Evolutionary conservation across 306 rosid species (phyloP), one percentile per base, ranked within the genome.

Genomic region (Cucumis hystrix): DNA sequence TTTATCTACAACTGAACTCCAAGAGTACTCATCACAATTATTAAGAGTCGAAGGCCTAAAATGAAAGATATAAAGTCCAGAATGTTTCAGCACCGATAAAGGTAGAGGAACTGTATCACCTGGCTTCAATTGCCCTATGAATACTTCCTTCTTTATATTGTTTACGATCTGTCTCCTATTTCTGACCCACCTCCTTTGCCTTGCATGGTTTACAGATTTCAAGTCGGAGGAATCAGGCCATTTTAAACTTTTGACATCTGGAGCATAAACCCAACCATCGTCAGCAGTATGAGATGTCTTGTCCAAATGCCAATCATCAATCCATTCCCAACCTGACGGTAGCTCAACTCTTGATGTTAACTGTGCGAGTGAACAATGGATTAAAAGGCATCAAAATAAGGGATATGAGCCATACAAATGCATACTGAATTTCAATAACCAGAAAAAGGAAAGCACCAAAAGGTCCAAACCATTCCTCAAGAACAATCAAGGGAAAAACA

Each of bases 231-330:
- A 83, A 79, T 82, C 81, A 5, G 98, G 95, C 98, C 98, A 89
- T 77, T 85, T 93, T 80, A 93, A 83, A 84, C 82, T 89, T 82
- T 80, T 87, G 78, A 88, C 84, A 81, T 88, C 87, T 49, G 93
- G 94, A 59, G 96, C 95, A 84, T 84, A 93, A 78, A 83, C 83
- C 96, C 98, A 93, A 74, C 98, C 88, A 77, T 93, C 95, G 81
- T 87, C 80, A 82, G 83, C 83, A 79, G 82, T 83, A 15, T 79
- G 64, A 80, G 95, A 76, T 72, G 79, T 81, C 40, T 80, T 77
- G 83, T 91, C 95, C 93, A 93, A 83, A 87, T 93, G 93, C 95
- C 98, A 91, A 85, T 91, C 95, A 82, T 93, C 96, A 83, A 86
- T 71, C 96, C 98, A 93, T 79, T 93, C 92, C 95, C 98, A 93